Conservation (phyloP, 768 basidiomycete genomes). For the Mrakia blollopis region DNA sequence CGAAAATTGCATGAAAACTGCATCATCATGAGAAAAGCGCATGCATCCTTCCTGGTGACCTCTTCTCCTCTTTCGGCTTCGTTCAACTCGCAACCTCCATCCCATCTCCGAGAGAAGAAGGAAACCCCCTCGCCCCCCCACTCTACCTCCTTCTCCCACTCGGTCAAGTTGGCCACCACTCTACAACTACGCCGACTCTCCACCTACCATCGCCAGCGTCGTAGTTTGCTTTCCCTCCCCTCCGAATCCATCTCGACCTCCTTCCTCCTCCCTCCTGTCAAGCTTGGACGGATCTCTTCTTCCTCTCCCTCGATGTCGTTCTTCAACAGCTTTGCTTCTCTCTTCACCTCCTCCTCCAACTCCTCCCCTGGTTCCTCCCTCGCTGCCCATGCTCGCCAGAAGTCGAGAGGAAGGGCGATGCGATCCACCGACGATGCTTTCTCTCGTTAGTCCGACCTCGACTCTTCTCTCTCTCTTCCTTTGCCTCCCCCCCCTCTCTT, state of each 20-base stretch:
- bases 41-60: no score
- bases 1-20: no score
- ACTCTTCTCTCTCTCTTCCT: background rate
- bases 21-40: no score
- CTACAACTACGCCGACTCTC: no score
- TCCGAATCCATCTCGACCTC: background rate
- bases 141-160: no score
- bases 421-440: slow-evolving; percentile 15
- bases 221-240: background rate
- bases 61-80: no score
- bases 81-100: no score
- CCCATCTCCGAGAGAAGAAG: no score
- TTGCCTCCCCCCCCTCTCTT: background rate
- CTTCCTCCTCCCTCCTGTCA: background rate
- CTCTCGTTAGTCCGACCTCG: background rate
- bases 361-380: background rate
- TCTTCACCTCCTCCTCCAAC: slow-evolving; percentile 13
- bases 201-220: no score
- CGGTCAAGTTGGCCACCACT: no score
- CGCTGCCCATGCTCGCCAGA: slow-evolving; percentile 5
- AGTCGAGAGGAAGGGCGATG: slow-evolving; percentile 10
- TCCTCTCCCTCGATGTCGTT: slow-evolving; percentile 19
- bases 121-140: no score
- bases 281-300: no score
- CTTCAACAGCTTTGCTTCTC: slow-evolving; percentile 15